phyloP scores from a whole-genome alignment of 108 stramenopile species.

The Nannochloropsis granulata region DNA sequence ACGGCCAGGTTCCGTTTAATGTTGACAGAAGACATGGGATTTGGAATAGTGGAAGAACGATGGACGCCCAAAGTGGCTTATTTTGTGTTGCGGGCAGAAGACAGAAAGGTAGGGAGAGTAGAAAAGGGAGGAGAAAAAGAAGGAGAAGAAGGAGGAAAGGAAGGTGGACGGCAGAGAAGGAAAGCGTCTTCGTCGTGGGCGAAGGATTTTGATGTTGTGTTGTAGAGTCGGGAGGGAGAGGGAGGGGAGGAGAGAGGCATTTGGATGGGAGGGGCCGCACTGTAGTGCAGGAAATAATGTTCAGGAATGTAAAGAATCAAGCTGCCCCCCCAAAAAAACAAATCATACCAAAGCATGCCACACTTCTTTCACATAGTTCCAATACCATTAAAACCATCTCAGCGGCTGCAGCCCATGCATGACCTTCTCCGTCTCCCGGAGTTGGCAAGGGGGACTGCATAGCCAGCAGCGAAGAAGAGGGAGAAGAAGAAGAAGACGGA shows the following conservation, averaged over 20 bases:
- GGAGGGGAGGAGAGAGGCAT: background rate
- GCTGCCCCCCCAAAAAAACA: no score
- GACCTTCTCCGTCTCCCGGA: no score
- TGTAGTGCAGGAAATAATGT: no score
- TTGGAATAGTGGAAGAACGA: background rate
- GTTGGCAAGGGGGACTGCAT: no score
- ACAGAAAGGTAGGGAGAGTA: background rate
- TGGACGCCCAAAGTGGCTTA: constrained; percentile 12
- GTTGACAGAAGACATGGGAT: background rate
- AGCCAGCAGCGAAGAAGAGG: no score
- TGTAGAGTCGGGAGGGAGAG: background rate
- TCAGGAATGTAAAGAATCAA: no score
- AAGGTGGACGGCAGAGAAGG: background rate
- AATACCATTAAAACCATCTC: no score
- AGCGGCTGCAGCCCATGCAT: no score
- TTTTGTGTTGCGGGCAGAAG: constrained; percentile 1
- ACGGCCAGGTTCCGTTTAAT: constrained; percentile 1
- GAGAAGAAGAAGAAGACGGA: no score
- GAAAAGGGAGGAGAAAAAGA: background rate
- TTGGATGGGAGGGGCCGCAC: no score
- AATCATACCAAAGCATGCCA: no score
- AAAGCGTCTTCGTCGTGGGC: background rate
- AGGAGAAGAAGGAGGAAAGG: background rate
- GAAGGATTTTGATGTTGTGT: background rate
- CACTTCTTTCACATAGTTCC: no score